These are phyloP conservation scores for Ascochyta clinopodiicola DNA, from an alignment of 2,329 filamentous ascomycete genomes.

Conservation along the genomic window DNA sequence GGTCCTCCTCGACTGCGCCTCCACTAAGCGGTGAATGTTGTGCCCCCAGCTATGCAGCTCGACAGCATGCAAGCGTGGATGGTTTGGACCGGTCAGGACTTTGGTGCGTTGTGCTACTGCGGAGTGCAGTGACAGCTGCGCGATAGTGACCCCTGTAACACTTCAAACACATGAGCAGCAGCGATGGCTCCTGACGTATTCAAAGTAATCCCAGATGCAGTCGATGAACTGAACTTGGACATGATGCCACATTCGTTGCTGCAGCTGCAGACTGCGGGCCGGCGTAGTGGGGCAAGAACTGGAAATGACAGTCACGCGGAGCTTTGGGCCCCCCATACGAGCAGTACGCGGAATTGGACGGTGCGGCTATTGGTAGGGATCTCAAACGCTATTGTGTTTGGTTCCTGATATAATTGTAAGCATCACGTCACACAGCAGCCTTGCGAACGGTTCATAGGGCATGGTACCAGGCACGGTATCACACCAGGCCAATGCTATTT, in stretches of 20 bases:
- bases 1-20: constrained; percentile 3
- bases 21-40: constrained; percentile 6
- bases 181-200: neutral
- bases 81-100: neutral
- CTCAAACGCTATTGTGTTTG: constrained; percentile 17
- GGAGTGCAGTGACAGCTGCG: constrained; percentile 5
- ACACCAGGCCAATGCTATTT: constrained; percentile 16
- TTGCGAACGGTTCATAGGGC: constrained; percentile 12
- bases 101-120: constrained; percentile 11
- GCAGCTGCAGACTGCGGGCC: constrained; percentile 14
- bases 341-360: constrained; percentile 9
- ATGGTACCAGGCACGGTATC: constrained; percentile 8
- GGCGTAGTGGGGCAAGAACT: constrained; percentile 14
- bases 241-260: constrained; percentile 16
- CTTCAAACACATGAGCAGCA: neutral
- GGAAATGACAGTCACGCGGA: constrained; percentile 16
- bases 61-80: constrained; percentile 4
- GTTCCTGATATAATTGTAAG: constrained; percentile 11
- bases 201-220: neutral
- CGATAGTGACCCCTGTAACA: constrained; percentile 1
- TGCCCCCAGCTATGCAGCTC: constrained; percentile 5
- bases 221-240: neutral
- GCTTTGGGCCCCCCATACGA: neutral
- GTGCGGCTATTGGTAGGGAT: constrained; percentile 14
- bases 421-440: constrained; percentile 17